Base-by-base conservation (phyloP, 177 flowering plant species). In the Vitis hybrid region DNA sequence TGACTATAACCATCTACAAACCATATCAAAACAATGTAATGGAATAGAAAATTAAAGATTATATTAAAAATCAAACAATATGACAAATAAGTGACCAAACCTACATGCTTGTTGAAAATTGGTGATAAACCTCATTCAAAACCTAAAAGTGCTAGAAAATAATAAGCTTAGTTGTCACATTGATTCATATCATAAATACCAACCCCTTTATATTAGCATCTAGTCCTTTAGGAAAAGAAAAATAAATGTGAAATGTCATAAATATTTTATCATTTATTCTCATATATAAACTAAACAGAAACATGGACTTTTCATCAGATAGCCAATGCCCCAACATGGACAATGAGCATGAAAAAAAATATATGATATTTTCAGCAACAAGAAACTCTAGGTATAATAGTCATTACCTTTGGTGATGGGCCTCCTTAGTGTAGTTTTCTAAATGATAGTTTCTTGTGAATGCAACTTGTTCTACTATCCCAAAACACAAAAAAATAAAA, bases 51-150 rank as follows among this genome's bases (percentile, higher is more conserved):
- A 49, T 15, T 15, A 54, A 57, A 20, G 14, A 9, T 61, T 14
- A 61, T 9, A 48, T 20, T 52, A 57, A 63, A 9, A 59, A 3
- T 2, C 52, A 11, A 57, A 63, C 35, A 24, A 21, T 6, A 50
- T 41, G 63, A 67, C 5, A 35, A 35, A 5, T 35, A 61, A 68
- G 41, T 41, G 9, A 24, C 1, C 66, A 65, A 48, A 94, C 98
- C 97, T 90, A 90, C 80, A 94, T 91, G 67, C 97, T 97, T 63
- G 93, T 87, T 35, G 85, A 87, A 81, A 91, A 86, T 76, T 91
- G 97, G 62, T 73, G 84, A 12, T 74, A 83, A 63, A 85, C 63
- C 80, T 91, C 97, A 75, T 76, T 80, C 48, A 79, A 58, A 69
- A 85, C 89, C 98, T 94, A 71, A 46, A 73, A 81, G 66, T 61